Evolutionary conservation across 257 asterid species (phyloP).

Genomic region (Scutellaria minor): DNA sequence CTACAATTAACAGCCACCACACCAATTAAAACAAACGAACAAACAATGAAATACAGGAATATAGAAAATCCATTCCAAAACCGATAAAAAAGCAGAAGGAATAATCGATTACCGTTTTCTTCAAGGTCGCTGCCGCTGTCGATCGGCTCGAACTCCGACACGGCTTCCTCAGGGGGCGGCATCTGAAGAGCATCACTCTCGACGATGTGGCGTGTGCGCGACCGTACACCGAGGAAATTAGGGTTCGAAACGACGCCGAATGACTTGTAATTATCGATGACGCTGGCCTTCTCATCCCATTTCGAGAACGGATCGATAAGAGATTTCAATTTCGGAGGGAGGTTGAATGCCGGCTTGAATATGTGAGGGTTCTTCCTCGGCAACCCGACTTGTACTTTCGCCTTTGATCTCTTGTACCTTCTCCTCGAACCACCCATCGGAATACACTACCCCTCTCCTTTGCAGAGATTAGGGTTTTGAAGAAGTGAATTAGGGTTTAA

Average conservation of each 20-base stretch:
- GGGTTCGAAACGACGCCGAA: constrained; percentile 95
- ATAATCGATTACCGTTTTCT: constrained; percentile 74
- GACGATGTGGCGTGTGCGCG: constrained; percentile 74
- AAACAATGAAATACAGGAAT: background rate
- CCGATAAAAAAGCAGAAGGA: background rate
- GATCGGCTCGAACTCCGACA: constrained; percentile 57
- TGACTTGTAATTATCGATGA: constrained; percentile 84
- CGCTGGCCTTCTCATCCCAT: constrained; percentile 91
- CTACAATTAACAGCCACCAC: constrained; percentile 2
- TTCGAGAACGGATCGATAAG: constrained; percentile 62
- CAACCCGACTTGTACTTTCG: constrained; percentile 79
- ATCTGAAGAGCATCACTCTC: constrained; percentile 74
- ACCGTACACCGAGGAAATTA: constrained; percentile 83
- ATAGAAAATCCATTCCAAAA: background rate
- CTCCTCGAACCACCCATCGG: constrained; percentile 94
- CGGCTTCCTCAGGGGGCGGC: constrained; percentile 53
- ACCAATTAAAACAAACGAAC: background rate
- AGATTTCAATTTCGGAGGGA: constrained; percentile 78
- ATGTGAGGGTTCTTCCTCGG: constrained; percentile 77
- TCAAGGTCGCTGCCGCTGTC: constrained; percentile 94
- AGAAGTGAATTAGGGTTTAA: constrained; percentile 41
- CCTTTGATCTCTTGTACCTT: constrained; percentile 72
- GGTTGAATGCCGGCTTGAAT: constrained; percentile 90
- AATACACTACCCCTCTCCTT: constrained; percentile 12
- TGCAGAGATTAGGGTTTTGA: constrained; percentile 35